These are phyloP conservation scores for Wolfiporia cocos DNA, from an alignment of 1,284 basidiomycete genomes.

Conservation along the genomic window DNA sequence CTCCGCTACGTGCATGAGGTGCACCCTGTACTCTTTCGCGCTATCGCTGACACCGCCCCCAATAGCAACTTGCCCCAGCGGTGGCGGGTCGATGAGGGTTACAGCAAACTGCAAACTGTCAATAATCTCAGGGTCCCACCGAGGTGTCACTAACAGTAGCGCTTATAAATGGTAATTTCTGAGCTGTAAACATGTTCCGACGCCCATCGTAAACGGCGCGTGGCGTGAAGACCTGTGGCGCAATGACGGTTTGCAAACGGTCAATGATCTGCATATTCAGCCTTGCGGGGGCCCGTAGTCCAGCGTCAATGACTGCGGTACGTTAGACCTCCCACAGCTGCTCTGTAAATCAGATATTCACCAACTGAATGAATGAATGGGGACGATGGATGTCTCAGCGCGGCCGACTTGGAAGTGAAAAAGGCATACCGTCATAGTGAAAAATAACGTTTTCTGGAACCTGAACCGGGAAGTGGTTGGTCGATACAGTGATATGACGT, in stretches of 20 bases:
- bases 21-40: constrained; percentile 58
- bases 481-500: constrained; percentile 39
- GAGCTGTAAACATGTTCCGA: constrained; percentile 68
- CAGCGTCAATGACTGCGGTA: constrained; percentile 46
- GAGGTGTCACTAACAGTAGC: too few relatives aligned
- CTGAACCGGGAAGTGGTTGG: constrained; percentile 58
- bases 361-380: constrained; percentile 43
- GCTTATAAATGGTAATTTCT: constrained; percentile 48
- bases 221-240: constrained; percentile 56
- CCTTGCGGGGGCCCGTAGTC: constrained; percentile 61
- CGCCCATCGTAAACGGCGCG: constrained; percentile 69
- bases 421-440: constrained; percentile 63
- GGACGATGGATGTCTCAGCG: too few relatives aligned
- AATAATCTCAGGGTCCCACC: too few relatives aligned
- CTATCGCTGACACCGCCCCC: constrained; percentile 7
- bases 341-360: too few relatives aligned
- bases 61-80: constrained; percentile 20
- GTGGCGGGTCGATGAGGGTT: constrained; percentile 27
- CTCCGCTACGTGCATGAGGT: constrained; percentile 58
- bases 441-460: constrained; percentile 60
- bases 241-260: constrained; percentile 46
- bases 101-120: constrained; percentile 49
- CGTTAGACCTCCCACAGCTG: too few relatives aligned
- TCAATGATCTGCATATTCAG: constrained; percentile 66
- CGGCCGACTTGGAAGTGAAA: not conserved